Conservation (phyloP, 2,329 filamentous ascomycete species). For the Trichoderma sp. region DNA sequence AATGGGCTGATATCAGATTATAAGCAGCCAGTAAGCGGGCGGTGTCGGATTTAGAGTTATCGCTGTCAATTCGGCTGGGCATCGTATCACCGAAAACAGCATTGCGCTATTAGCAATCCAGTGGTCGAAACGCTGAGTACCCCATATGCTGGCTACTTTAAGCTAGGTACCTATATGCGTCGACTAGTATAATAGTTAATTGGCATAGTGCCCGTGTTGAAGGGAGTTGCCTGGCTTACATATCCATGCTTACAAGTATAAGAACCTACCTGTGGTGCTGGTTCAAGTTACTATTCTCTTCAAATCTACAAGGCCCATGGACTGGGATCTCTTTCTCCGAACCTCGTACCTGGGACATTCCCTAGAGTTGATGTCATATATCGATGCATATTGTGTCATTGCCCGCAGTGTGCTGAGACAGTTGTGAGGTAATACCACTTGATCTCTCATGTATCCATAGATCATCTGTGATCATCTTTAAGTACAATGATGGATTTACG, state of each 20-base stretch:
- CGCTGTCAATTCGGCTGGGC: background rate
- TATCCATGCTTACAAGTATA: too few relatives aligned
- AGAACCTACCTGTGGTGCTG: background rate
- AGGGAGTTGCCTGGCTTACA: too few relatives aligned
- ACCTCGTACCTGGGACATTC: background rate
- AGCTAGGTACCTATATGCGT: too few relatives aligned
- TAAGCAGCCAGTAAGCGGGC: background rate
- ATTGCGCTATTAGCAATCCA: too few relatives aligned
- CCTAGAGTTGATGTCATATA: background rate
- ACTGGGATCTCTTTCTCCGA: background rate
- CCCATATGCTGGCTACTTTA: too few relatives aligned
- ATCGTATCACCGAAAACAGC: slow-evolving; percentile 2
- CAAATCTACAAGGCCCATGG: background rate
- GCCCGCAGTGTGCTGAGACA: background rate
- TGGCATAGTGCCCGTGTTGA: too few relatives aligned
- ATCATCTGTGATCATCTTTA: background rate
- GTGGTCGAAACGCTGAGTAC: too few relatives aligned
- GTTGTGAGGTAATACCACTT: background rate
- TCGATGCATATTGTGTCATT: background rate
- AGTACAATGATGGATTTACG: too few relatives aligned
- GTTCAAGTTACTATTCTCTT: background rate
- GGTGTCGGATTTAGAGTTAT: slow-evolving; percentile 5
- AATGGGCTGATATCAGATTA: slow-evolving; percentile 11
- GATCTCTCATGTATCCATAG: background rate
- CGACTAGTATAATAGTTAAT: too few relatives aligned